Evolutionary conservation across 2,329 filamentous ascomycete genomes (phyloP).

Genomic region (Trichoderma gracile): DNA sequence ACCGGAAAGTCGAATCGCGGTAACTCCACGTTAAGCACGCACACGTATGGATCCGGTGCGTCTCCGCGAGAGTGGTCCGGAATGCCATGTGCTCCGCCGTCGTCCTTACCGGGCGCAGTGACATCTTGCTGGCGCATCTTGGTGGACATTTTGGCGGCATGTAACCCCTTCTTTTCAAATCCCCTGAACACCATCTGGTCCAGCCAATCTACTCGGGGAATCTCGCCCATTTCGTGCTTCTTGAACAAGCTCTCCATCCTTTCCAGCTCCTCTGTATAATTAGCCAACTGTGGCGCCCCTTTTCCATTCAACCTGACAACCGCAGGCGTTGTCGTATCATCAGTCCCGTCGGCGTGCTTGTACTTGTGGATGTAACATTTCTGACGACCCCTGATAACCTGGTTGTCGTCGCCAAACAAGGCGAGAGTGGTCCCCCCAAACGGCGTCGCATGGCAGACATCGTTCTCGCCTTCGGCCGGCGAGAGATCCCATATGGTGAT

Average conservation of each 20-base stretch:
- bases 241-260: constrained; percentile 88
- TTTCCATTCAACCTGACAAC: constrained; percentile 60
- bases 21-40: constrained; percentile 85
- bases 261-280: constrained; percentile 81
- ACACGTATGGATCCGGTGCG: constrained; percentile 55
- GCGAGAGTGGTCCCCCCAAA: constrained; percentile 92
- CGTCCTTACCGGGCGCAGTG: constrained; percentile 35
- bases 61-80: constrained; percentile 46
- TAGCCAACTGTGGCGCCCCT: constrained; percentile 57
- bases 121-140: constrained; percentile 57
- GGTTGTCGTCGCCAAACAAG: constrained; percentile 91
- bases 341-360: constrained; percentile 80
- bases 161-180: constrained; percentile 73
- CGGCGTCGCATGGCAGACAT: constrained; percentile 76
- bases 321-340: constrained; percentile 72
- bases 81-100: constrained; percentile 35
- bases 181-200: constrained; percentile 91
- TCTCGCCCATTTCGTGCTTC: constrained; percentile 97
- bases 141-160: constrained; percentile 63
- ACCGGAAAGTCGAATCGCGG: constrained; percentile 94
- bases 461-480: constrained; percentile 69
- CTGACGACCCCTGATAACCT: constrained; percentile 86
- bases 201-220: constrained; percentile 89
- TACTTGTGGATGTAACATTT: constrained; percentile 85
- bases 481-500: constrained; percentile 96